A percentile compares a stretch with the other conserved stretches of the same genome.
Conservation (phyloP, 2,329 filamentous ascomycete genomes). For the Exophiala bonariae region DNA sequence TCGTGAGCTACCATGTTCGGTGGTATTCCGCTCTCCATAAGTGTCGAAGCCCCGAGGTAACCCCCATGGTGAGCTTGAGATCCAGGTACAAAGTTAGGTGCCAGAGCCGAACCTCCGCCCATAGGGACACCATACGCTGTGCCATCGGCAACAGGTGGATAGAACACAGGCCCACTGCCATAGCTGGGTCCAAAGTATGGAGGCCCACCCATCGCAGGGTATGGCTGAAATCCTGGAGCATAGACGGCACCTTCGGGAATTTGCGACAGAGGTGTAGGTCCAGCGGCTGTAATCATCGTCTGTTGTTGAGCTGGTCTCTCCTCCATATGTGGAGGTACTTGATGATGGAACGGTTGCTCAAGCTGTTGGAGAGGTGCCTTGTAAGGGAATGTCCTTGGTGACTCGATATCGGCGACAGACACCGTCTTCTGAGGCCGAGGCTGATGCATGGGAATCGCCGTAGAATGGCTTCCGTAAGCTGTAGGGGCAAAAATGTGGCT, state of each 20-base stretch:
- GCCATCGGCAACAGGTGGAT: constrained; percentile 60
- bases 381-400: constrained; percentile 64
- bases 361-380: constrained; percentile 64
- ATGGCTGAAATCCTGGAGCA: constrained; percentile 84
- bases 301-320: constrained; percentile 27
- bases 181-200: constrained; percentile 61
- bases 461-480: constrained; percentile 61
- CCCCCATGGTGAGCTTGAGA: constrained; percentile 28
- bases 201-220: constrained; percentile 59
- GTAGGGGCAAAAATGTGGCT: constrained; percentile 56
- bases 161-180: constrained; percentile 46
- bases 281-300: constrained; percentile 69
- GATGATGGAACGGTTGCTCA: constrained; percentile 90
- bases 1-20: constrained; percentile 73
- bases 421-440: constrained; percentile 93
- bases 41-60: constrained; percentile 27
- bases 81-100: constrained; percentile 25
- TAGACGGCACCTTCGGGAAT: constrained; percentile 92
- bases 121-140: constrained; percentile 35
- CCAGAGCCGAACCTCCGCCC: constrained; percentile 27
- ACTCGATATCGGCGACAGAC: constrained; percentile 89
- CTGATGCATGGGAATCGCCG: constrained; percentile 79
- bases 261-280: constrained; percentile 81
- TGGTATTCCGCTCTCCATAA: constrained; percentile 45
- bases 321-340: constrained; percentile 74